Conservation (phyloP, 495 filamentous ascomycete species). For the Trichodelitschia bisporula region DNA sequence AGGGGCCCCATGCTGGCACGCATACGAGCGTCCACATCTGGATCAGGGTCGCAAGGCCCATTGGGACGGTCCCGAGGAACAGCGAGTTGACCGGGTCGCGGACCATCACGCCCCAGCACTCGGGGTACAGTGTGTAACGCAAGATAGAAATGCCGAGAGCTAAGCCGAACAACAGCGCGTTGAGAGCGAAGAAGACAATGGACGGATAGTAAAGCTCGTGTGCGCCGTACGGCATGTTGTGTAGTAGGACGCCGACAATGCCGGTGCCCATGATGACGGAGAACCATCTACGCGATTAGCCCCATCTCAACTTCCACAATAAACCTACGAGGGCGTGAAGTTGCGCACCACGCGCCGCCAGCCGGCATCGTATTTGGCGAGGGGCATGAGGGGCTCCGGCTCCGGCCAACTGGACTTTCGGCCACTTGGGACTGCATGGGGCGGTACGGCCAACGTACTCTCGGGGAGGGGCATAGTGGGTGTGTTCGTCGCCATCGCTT, state of each 20-base stretch:
- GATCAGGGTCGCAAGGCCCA: conserved; percentile 36
- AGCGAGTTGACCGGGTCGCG: conserved; percentile 31
- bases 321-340: conserved; percentile 8
- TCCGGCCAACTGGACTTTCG: no score
- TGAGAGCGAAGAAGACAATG: conserved; percentile 23
- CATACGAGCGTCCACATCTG: conserved; percentile 31
- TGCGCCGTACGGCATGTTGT: conserved; percentile 12
- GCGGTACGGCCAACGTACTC: no score
- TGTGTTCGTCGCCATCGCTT: no score
- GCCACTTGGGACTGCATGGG: no score
- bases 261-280: conserved; percentile 17
- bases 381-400: no score
- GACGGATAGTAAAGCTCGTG: conserved; percentile 14
- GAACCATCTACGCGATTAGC: conserved; percentile 5
- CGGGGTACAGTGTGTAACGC: conserved; percentile 31
- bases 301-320: background rate
- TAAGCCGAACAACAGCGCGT: conserved; percentile 25
- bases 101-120: conserved; percentile 30
- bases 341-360: conserved; percentile 7
- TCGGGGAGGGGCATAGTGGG: no score
- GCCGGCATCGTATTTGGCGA: no score
- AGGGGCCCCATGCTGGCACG: conserved; percentile 23
- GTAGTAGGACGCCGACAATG: conserved; percentile 12
- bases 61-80: conserved; percentile 36
- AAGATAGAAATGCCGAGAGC: conserved; percentile 22